Evolutionary conservation across 2,329 filamentous ascomycete genomes (phyloP).

Genomic region (Botrytis paeoniae): DNA sequence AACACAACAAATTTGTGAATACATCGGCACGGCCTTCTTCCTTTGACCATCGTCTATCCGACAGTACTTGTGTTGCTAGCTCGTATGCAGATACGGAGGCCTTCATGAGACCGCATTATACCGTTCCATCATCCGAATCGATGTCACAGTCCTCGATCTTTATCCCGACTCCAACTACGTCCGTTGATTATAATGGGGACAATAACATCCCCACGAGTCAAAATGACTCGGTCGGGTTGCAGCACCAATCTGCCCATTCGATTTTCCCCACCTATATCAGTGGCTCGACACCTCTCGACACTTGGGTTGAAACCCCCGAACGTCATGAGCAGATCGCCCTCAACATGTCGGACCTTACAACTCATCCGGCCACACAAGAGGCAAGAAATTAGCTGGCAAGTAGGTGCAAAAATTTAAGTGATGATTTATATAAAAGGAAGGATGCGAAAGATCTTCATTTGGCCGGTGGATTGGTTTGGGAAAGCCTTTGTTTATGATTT

Average conservation of each 20-base stretch:
- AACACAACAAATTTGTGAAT: neutral
- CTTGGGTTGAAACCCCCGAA: neutral
- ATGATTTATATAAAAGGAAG: neutral
- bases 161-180: neutral
- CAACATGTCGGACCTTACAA: neutral
- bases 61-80: neutral
- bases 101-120: neutral
- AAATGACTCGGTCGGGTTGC: neutral
- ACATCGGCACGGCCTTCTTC: neutral
- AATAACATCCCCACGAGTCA: neutral
- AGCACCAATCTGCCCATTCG: neutral
- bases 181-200: neutral
- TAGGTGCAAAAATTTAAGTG: neutral
- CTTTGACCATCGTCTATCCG: neutral
- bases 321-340: conserved; percentile 5
- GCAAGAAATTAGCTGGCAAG: neutral
- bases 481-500: neutral
- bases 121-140: neutral
- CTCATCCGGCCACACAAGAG: neutral
- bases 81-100: neutral
- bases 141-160: neutral
- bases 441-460: neutral
- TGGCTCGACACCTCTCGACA: neutral
- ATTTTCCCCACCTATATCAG: neutral
- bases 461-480: neutral